Conservation (phyloP, 345 rosid genomes). For the Diplotaxis tenuifolia region DNA sequence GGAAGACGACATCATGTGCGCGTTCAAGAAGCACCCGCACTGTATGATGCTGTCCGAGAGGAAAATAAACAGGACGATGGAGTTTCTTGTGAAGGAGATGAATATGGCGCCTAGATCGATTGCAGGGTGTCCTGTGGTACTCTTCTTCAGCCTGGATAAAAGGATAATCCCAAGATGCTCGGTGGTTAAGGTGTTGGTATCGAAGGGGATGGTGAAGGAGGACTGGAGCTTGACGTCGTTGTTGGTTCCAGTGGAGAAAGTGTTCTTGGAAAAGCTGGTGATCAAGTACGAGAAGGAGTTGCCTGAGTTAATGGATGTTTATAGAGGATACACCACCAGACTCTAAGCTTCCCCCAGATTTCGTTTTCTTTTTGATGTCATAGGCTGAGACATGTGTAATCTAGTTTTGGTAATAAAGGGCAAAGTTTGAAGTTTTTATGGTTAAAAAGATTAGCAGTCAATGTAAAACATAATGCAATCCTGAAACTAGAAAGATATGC, state of each 20-base stretch:
- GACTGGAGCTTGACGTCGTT: slow-evolving; percentile 43
- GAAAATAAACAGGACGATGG: slow-evolving; percentile 47
- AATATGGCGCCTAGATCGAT: slow-evolving; percentile 37
- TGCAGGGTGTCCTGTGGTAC: slow-evolving; percentile 38
- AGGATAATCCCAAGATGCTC: slow-evolving; percentile 54
- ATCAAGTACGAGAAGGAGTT: slow-evolving; percentile 38
- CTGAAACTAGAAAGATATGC: too few relatives aligned
- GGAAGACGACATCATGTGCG: slow-evolving; percentile 42
- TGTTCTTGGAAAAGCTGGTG: slow-evolving; percentile 48
- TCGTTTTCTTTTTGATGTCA: not conserved
- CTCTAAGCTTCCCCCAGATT: not conserved
- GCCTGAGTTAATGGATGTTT: slow-evolving; percentile 45
- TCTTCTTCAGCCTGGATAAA: slow-evolving; percentile 51
- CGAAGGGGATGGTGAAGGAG: slow-evolving; percentile 47
- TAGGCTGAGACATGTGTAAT: not conserved
- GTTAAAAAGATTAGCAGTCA: too few relatives aligned
- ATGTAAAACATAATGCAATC: too few relatives aligned
- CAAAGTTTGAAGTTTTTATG: not conserved
- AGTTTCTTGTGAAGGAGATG: slow-evolving; percentile 51
- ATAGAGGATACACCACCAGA: not conserved
- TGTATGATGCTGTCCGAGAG: slow-evolving; percentile 54
- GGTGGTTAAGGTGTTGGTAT: slow-evolving; percentile 38
- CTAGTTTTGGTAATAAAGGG: not conserved
- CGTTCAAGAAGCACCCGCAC: slow-evolving; percentile 52
- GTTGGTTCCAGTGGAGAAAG: slow-evolving; percentile 39